Conservation (phyloP, 768 basidiomycete genomes). For the Lactifluus hygrophoroides region DNA sequence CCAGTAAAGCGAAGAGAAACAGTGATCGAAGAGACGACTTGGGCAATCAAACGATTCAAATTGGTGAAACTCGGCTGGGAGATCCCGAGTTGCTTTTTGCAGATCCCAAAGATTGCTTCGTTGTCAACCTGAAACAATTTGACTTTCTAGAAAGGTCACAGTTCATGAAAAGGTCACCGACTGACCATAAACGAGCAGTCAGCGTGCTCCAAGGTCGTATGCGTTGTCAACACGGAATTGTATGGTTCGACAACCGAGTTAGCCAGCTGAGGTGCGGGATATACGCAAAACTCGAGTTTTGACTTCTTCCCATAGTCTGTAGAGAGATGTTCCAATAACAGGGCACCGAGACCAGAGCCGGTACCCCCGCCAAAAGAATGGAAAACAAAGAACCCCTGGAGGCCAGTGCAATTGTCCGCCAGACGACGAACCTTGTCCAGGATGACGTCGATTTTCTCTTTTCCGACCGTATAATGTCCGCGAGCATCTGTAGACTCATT, state of each 20-base stretch:
- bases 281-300: conserved; percentile 84
- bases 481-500: conserved; percentile 64
- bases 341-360: conserved; percentile 97
- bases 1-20: conserved; percentile 53
- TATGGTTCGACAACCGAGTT: conserved; percentile 99
- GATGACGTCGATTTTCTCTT: conserved; percentile 93
- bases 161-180: conserved; percentile 82
- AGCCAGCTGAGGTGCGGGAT: conserved; percentile 88
- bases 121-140: conserved; percentile 36
- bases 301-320: conserved; percentile 65
- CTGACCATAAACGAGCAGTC: conserved; percentile 34
- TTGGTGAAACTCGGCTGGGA: conserved; percentile 51
- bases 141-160: conserved; percentile 62
- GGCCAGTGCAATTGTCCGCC: conserved; percentile 95
- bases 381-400: conserved; percentile 99
- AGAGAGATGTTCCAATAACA: conserved; percentile 92
- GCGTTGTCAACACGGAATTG: conserved; percentile 95
- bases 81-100: conserved; percentile 47
- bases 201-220: conserved; percentile 99
- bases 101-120: conserved; percentile 63
- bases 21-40: conserved; percentile 43
- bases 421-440: conserved; percentile 96
- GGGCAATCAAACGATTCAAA: conserved; percentile 58
- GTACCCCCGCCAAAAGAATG: conserved; percentile 99
- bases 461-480: conserved; percentile 98